Evolutionary conservation across 192 early-diverging fungal genomes (phyloP).

Genomic region (Umbelopsis sp.): DNA sequence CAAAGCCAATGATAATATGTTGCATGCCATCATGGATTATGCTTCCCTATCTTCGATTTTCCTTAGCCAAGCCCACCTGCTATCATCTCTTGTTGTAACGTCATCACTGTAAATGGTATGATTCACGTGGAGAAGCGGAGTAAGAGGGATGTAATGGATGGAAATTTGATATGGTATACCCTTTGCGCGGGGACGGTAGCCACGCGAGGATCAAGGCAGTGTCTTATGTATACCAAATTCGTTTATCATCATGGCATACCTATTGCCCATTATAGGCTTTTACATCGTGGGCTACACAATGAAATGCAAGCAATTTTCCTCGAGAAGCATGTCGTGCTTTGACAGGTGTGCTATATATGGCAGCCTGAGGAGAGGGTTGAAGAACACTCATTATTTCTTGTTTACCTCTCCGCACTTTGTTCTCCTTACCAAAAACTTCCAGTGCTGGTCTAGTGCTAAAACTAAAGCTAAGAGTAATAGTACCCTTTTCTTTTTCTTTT

Average conservation of each 20-base stretch:
- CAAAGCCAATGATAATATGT: too few relatives aligned
- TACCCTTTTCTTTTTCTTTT: too few relatives aligned
- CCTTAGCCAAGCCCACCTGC: too few relatives aligned
- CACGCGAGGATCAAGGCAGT: background rate
- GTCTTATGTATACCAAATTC: too few relatives aligned
- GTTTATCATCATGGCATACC: background rate
- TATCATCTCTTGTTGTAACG: background rate
- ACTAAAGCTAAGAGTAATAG: too few relatives aligned
- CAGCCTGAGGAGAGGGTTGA: background rate
- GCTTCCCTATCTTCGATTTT: too few relatives aligned
- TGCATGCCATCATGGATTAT: too few relatives aligned
- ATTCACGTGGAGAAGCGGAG: constrained; percentile 12
- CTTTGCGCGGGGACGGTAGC: background rate
- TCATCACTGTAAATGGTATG: background rate
- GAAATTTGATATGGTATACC: background rate
- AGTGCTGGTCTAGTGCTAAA: too few relatives aligned
- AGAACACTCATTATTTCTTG: background rate
- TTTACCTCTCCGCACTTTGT: too few relatives aligned
- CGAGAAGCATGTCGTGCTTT: background rate
- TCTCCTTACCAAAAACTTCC: too few relatives aligned
- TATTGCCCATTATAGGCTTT: background rate
- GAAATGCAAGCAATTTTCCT: constrained; percentile 11
- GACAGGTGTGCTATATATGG: constrained; percentile 4
- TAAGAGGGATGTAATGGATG: background rate
- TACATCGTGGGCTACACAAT: constrained; percentile 18